phyloP scores from a whole-genome alignment of 768 basidiomycete species.

The Mycena vitilis region DNA sequence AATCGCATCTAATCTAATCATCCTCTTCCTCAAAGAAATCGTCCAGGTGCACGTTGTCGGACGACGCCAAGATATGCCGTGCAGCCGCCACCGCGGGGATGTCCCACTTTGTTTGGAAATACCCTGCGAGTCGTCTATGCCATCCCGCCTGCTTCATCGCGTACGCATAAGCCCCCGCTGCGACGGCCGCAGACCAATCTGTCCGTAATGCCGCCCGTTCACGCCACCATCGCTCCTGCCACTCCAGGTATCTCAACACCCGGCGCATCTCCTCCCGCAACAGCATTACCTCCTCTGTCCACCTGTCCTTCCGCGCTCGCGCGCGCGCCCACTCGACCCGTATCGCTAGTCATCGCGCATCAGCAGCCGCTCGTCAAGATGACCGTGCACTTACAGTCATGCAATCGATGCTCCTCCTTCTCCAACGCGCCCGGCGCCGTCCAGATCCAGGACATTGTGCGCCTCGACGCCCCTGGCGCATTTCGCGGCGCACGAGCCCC shows the following conservation, averaged over 20 bases:
- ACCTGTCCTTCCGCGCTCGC: neutral
- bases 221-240: slow-evolving; percentile 2
- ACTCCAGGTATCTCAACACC: slow-evolving; percentile 5
- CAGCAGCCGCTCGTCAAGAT: too few relatives aligned
- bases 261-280: slow-evolving; percentile 34
- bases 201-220: neutral
- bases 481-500: slow-evolving; percentile 3
- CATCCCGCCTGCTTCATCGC: slow-evolving; percentile 1
- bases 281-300: slow-evolving; percentile 31
- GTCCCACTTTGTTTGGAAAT: slow-evolving; percentile 5
- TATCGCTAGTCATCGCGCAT: neutral
- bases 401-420: neutral
- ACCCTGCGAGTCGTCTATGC: neutral
- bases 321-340: slow-evolving; percentile 16
- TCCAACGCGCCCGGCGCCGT: slow-evolving; percentile 17
- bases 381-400: neutral
- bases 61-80: neutral
- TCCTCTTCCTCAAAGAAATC: neutral
- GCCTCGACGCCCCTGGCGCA: neutral
- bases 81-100: neutral
- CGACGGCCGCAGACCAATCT: neutral
- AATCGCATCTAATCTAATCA: too few relatives aligned
- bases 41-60: neutral
- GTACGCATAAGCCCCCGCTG: neutral
- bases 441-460: slow-evolving; percentile 20